phyloP scores from a whole-genome alignment of 139 green algal genomes.

The Picochlorum sp. region DNA sequence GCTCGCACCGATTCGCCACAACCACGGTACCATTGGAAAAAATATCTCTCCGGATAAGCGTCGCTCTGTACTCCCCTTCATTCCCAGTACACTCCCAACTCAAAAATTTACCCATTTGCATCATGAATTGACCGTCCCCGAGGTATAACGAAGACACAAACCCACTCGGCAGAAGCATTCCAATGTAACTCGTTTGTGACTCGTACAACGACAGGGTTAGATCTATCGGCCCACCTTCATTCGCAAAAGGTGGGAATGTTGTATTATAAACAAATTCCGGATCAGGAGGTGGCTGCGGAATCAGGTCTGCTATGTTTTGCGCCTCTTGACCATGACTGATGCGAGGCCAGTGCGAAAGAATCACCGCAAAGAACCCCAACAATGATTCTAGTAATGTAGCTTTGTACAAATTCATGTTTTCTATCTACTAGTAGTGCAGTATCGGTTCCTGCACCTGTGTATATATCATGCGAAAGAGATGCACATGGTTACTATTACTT shows the following conservation, averaged over 20 bases:
- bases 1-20: neutral
- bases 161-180: neutral
- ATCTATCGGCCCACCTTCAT: neutral
- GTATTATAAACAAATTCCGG: neutral
- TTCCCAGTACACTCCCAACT: constrained; percentile 8
- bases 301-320: too few species aligned
- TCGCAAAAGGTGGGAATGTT: neutral
- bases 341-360: too few species aligned
- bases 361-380: too few species aligned
- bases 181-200: neutral
- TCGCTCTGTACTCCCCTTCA: neutral
- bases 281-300: too few species aligned
- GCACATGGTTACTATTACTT: too few species aligned
- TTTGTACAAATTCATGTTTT: too few species aligned
- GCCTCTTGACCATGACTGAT: too few species aligned
- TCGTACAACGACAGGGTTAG: neutral
- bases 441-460: too few species aligned
- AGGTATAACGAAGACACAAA: neutral
- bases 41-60: neutral
- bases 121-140: neutral
- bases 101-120: constrained; percentile 2
- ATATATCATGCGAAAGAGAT: too few species aligned
- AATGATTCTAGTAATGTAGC: too few species aligned
- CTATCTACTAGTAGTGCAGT: too few species aligned
- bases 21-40: neutral